phyloP scores from a whole-genome alignment of 2,329 filamentous ascomycete genomes.

The Colletotrichum gloeosporioides region DNA sequence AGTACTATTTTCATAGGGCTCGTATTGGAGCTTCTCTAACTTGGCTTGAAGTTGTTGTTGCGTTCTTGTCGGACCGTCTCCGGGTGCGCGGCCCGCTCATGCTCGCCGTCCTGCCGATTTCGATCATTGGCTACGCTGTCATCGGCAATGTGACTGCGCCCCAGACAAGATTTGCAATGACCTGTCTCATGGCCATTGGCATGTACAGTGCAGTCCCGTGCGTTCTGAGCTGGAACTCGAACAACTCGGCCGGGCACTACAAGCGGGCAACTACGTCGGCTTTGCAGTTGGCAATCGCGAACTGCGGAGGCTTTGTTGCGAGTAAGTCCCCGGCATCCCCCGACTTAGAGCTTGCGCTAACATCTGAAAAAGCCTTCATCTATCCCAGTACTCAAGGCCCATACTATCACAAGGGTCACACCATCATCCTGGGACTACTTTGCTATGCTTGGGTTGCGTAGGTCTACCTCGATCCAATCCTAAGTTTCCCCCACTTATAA shows the following conservation, averaged over 20 bases:
- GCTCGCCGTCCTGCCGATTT: slow-evolving; percentile 66
- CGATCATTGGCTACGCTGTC: slow-evolving; percentile 69
- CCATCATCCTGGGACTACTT: slow-evolving; percentile 63
- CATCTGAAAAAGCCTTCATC: slow-evolving; percentile 53
- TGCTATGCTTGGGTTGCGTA: slow-evolving; percentile 69
- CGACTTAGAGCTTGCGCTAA: background rate
- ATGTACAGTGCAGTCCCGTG: slow-evolving; percentile 68
- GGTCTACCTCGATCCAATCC: slow-evolving; percentile 34
- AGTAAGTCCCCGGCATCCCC: slow-evolving; percentile 37
- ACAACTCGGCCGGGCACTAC: slow-evolving; percentile 73
- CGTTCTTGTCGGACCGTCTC: slow-evolving; percentile 65
- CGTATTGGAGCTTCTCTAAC: background rate
- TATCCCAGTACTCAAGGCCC: slow-evolving; percentile 64
- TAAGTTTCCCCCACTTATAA: accelerated
- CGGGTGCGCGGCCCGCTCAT: slow-evolving; percentile 65
- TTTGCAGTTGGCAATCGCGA: slow-evolving; percentile 70
- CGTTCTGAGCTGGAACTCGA: slow-evolving; percentile 70
- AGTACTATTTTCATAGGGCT: background rate
- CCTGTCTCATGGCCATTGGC: slow-evolving; percentile 70
- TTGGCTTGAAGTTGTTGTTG: slow-evolving; percentile 46
- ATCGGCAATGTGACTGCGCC: slow-evolving; percentile 61
- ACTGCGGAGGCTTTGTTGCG: slow-evolving; percentile 71
- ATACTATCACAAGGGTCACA: slow-evolving; percentile 65
- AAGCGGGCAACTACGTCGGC: slow-evolving; percentile 72
- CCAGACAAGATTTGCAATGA: slow-evolving; percentile 67